phyloP scores from a whole-genome alignment of 2,329 filamentous ascomycete species.

The Rhynchosporium secalis region DNA sequence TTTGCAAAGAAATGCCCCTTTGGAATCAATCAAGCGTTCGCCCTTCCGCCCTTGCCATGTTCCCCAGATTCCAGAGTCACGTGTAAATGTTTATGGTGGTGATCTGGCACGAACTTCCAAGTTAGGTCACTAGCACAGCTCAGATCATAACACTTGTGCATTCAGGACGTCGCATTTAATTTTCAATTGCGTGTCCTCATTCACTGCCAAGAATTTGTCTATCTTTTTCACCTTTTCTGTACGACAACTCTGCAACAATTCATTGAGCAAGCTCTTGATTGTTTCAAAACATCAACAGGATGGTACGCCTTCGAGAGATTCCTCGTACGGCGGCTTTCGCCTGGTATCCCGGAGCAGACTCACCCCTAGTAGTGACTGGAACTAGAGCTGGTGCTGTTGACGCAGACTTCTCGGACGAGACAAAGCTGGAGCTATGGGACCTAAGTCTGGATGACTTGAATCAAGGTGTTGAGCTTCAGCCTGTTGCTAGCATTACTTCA shows the following conservation, averaged over 20 bases:
- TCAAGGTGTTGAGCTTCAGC: constrained; percentile 80
- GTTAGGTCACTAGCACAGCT: constrained; percentile 14
- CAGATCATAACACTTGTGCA: constrained; percentile 18
- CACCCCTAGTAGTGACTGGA: constrained; percentile 86
- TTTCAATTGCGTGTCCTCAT: constrained; percentile 24
- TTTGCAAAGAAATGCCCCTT: not conserved
- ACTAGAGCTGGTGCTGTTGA: constrained; percentile 94
- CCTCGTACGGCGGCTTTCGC: constrained; percentile 95
- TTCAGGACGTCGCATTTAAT: constrained; percentile 25
- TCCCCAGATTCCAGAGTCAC: not conserved
- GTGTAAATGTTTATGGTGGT: not conserved
- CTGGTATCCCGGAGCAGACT: constrained; percentile 81
- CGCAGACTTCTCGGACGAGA: constrained; percentile 96
- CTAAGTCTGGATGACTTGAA: constrained; percentile 76
- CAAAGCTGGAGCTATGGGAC: constrained; percentile 95
- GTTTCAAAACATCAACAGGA: constrained; percentile 45
- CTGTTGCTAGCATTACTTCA: constrained; percentile 77
- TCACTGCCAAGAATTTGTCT: constrained; percentile 7
- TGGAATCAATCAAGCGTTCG: not conserved
- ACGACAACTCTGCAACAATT: constrained; percentile 13
- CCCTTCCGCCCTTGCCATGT: not conserved
- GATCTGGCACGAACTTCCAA: constrained; percentile 11
- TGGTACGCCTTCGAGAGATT: constrained; percentile 97
- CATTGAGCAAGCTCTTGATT: constrained; percentile 20
- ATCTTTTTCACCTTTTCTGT: constrained; percentile 13